phyloP scores from a whole-genome alignment of 306 rosid genomes.

The Pyrus bretschneideri region DNA sequence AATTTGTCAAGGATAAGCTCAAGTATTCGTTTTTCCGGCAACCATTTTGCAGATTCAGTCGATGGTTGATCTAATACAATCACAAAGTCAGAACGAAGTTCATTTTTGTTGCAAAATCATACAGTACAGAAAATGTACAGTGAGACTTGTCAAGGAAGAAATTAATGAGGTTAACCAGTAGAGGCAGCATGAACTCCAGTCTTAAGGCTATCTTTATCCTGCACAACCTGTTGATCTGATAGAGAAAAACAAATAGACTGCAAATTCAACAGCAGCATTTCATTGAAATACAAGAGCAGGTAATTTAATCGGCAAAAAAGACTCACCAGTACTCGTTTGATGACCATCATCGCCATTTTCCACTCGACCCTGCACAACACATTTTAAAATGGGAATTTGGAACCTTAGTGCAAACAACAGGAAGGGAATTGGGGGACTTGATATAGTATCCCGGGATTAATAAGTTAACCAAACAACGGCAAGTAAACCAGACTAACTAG shows the following conservation, averaged over 20 bases:
- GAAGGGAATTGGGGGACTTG: background rate
- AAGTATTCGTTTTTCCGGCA: conserved; percentile 51
- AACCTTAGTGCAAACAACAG: conserved; percentile 5
- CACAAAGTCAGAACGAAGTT: conserved; percentile 1
- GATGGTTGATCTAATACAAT: conserved; percentile 32
- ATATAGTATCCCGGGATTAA: background rate
- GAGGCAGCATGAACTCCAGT: conserved; percentile 1
- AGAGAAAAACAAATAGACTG: background rate
- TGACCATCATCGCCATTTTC: conserved; percentile 16
- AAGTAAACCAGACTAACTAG: too few relatives aligned
- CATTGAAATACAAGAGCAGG: background rate
- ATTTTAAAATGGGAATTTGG: conserved; percentile 5
- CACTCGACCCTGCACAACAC: conserved; percentile 27
- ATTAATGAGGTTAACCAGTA: conserved; percentile 2
- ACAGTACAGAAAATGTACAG: too few relatives aligned
- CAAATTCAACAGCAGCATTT: background rate
- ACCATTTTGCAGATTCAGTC: conserved; percentile 17
- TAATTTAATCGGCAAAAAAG: background rate
- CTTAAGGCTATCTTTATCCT: background rate
- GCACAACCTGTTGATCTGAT: conserved; percentile 11
- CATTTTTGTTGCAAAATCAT: background rate
- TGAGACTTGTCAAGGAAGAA: background rate
- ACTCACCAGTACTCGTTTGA: conserved; percentile 20
- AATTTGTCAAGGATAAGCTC: conserved; percentile 54
- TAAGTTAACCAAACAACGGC: too few relatives aligned